Conservation (phyloP, 148 eudicot species). For the Nyssa sinensis region DNA sequence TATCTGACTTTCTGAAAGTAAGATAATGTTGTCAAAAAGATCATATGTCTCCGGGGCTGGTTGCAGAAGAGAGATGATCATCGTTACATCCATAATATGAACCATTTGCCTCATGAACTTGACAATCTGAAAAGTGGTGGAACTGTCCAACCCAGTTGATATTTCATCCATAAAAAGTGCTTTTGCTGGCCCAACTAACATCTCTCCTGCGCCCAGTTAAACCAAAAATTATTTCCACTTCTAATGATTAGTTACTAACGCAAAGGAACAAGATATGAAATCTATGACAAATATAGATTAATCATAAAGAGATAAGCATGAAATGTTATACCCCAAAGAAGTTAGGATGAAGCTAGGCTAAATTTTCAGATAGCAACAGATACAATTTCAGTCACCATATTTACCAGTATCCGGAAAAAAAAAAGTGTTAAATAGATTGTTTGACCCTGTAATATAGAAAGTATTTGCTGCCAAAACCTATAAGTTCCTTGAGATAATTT, state of each 20-base stretch:
- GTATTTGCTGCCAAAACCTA: too few species aligned
- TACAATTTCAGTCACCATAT: too few species aligned
- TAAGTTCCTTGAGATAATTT: too few species aligned
- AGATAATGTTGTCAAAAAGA: conserved; percentile 70
- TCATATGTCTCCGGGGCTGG: conserved; percentile 76
- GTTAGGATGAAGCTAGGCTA: too few species aligned
- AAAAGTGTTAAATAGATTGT: too few species aligned
- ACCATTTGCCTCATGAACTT: conserved; percentile 72
- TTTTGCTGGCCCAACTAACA: conserved; percentile 80
- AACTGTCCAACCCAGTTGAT: conserved; percentile 79
- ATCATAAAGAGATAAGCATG: background rate
- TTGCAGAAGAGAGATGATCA: conserved; percentile 72
- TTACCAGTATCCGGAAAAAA: too few species aligned
- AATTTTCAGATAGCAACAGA: too few species aligned
- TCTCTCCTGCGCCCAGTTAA: conserved; percentile 58
- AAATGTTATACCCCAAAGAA: background rate
- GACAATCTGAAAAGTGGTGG: conserved; percentile 73
- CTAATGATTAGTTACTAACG: too few species aligned
- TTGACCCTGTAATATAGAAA: too few species aligned
- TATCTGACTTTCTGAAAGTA: conserved; percentile 74
- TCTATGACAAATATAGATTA: background rate
- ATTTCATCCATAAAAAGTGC: conserved; percentile 75
- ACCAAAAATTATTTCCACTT: background rate
- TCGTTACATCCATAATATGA: conserved; percentile 65
- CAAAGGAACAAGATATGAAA: too few species aligned